Evolutionary conservation across 2,329 filamentous ascomycete species (phyloP).

Genomic region (Verticillium nubilum): DNA sequence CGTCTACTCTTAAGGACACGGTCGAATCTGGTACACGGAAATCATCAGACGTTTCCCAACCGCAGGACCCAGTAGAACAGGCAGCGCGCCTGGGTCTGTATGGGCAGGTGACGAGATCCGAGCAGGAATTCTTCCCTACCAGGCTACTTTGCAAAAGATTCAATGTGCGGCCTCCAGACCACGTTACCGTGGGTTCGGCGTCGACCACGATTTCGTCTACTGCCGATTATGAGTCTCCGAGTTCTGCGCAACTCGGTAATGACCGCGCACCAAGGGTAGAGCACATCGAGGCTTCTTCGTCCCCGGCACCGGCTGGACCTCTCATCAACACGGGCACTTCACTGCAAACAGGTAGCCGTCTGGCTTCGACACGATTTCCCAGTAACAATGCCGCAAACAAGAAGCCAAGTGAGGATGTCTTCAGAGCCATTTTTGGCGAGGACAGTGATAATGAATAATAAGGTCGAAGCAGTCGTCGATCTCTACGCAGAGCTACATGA

Average conservation of each 20-base stretch:
- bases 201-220: neutral
- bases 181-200: constrained; percentile 53
- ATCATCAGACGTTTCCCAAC: constrained; percentile 46
- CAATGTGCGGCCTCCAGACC: constrained; percentile 71
- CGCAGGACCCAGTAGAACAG: constrained; percentile 72
- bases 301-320: too few relatives aligned
- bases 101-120: constrained; percentile 74
- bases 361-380: neutral
- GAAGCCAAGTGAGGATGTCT: constrained; percentile 40
- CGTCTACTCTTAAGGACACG: constrained; percentile 3
- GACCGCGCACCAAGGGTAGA: too few relatives aligned
- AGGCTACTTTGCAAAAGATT: constrained; percentile 91
- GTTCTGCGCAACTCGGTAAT: neutral
- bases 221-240: too few relatives aligned
- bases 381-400: neutral
- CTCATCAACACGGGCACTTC: too few relatives aligned
- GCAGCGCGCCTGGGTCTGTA: constrained; percentile 92
- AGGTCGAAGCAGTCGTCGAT: constrained; percentile 32
- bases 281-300: too few relatives aligned
- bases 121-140: constrained; percentile 70
- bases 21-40: constrained; percentile 2
- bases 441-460: constrained; percentile 58
- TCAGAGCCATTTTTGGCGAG: constrained; percentile 90
- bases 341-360: too few relatives aligned
- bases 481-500: too few relatives aligned